Evolutionary conservation across 176 grass and related monocot species (phyloP), one percentile per base, ranked within the genome.

Genomic region (Triticum dicoccoides): DNA sequence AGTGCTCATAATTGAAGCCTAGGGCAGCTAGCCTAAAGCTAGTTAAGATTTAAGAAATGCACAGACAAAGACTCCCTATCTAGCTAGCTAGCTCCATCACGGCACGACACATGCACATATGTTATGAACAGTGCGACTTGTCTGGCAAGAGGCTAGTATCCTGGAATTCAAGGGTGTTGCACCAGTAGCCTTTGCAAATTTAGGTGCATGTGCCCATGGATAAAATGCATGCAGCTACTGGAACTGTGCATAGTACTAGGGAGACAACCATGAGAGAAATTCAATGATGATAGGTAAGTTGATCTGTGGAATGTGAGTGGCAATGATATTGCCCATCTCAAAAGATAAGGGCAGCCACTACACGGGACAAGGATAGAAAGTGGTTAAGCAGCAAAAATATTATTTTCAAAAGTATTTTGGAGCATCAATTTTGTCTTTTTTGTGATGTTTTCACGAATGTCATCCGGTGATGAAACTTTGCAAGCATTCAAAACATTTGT

Each of bases 1-100:
- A 84, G 11, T 66, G 44, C 3, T 3, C 77, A 88, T 88, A 88
- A 91, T 88, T 84, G 82, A 88, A 77, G 77, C 38, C 82, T 91
- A 90, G 33, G 41, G 66, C 18, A 27, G 35, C 63, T 76, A 42
- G 6, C 51, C 33, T 73, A 23, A 66, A 83, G n/a, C 88, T 17
- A 78, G 34, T 13, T 25, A 54, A 74, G 1, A 74, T 7, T 25
- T 47, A 49, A 75, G 23, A 30, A 56, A 0, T 2, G 5, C 51
- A 54, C 5, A 18, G 69, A 80, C 29, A 78, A 61, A 82, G 44
- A 71, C 78, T 42, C 8, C 80, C 45, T 85, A 54, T 27, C 27
- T 73, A 25, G 9, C 63, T 30, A 30, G 29, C 29, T 85, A 38
- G 30, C 33, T 83, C 73, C 52, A 44, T 83, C 18, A 59, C 54